Conservation (phyloP, 305 asterid species). For the Solanum hybrid region DNA sequence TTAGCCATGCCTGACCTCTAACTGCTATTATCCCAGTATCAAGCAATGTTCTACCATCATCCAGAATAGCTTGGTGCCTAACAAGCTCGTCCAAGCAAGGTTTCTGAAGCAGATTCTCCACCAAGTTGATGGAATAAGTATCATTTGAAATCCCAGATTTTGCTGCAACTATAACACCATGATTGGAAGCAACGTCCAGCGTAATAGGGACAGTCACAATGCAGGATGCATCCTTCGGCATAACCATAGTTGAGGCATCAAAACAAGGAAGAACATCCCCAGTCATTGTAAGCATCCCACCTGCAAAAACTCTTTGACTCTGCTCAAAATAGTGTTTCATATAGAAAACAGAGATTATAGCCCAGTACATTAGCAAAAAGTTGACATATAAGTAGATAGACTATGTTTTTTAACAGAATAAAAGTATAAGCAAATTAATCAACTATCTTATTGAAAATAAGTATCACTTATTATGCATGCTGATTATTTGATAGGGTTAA, state of each 20-base stretch:
- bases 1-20: constrained; percentile 89
- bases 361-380: background rate
- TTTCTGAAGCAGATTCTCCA: constrained; percentile 88
- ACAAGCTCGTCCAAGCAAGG: constrained; percentile 68
- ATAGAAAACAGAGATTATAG: background rate
- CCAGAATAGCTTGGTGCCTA: constrained; percentile 65
- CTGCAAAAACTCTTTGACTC: constrained; percentile 35
- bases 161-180: constrained; percentile 94
- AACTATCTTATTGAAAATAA: background rate
- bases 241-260: constrained; percentile 84
- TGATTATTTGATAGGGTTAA: constrained; percentile 20
- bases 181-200: constrained; percentile 90
- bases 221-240: constrained; percentile 79
- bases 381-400: background rate
- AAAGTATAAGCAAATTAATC: background rate
- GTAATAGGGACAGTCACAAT: constrained; percentile 88
- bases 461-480: background rate
- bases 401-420: background rate
- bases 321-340: constrained; percentile 7
- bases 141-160: constrained; percentile 31
- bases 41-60: constrained; percentile 87
- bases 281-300: constrained; percentile 92
- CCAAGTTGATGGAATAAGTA: constrained; percentile 36
- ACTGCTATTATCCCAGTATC: constrained; percentile 97
- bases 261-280: constrained; percentile 99